phyloP scores from a whole-genome alignment of 192 early-diverging fungal species.

The Coemansia sp. region DNA sequence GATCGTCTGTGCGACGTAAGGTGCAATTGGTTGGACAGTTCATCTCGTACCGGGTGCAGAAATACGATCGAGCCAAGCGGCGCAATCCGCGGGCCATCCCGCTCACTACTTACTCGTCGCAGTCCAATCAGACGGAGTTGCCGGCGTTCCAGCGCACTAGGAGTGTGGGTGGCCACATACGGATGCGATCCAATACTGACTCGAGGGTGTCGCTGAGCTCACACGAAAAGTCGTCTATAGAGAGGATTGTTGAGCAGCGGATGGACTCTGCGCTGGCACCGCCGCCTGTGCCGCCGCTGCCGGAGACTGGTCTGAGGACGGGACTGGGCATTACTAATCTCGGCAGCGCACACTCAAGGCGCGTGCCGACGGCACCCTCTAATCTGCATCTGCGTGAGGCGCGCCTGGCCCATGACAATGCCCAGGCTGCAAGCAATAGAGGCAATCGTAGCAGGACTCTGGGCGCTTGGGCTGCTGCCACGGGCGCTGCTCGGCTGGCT shows the following conservation, averaged over 20 bases:
- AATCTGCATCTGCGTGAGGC: not conserved
- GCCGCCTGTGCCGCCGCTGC: not conserved
- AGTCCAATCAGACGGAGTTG: slow-evolving; percentile 35
- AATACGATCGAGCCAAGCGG: slow-evolving; percentile 48
- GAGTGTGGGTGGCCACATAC: slow-evolving; percentile 18
- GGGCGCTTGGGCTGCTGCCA: slow-evolving; percentile 17
- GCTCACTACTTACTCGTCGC: slow-evolving; percentile 38
- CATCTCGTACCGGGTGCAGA: slow-evolving; percentile 76
- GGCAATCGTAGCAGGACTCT: slow-evolving; percentile 9
- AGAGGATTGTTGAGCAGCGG: not conserved
- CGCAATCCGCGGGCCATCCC: slow-evolving; percentile 10
- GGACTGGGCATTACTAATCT: slow-evolving; percentile 27
- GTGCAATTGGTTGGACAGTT: slow-evolving; percentile 84
- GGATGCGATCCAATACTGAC: slow-evolving; percentile 48
- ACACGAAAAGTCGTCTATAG: slow-evolving; percentile 10
- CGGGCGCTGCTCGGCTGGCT: slow-evolving; percentile 3
- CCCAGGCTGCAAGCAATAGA: not conserved
- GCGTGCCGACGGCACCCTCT: not conserved
- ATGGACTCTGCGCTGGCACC: not conserved
- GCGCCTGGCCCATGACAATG: not conserved
- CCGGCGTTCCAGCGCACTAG: slow-evolving; percentile 42
- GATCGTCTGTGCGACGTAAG: slow-evolving; percentile 63
- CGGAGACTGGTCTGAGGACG: not conserved
- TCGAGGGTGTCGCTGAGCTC: slow-evolving; percentile 38
- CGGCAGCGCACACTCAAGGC: not conserved